Base-by-base conservation (phyloP, 805 yeast species). In the Candida maesae region DNA sequence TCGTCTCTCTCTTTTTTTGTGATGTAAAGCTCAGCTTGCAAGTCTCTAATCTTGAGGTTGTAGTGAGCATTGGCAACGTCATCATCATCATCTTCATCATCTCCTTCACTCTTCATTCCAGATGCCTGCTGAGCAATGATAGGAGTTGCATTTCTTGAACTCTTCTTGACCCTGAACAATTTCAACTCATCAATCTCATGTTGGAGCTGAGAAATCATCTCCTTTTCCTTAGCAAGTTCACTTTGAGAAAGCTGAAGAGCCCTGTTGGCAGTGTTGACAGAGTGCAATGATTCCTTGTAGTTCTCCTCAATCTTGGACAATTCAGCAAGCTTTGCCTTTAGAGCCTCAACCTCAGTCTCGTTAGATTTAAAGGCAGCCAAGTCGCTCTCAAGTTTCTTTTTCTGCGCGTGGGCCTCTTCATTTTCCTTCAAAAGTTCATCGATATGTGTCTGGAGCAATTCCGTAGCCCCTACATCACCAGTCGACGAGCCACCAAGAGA, bases 1-100 rank as follows among this genome's bases (percentile, higher is more conserved):
- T 81, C 84, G 56, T 88, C 93, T 49, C 95, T 74, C 63, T 88
- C 96, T 63, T 87, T 91, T 53, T 79, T 80, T 49, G 83, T 73
- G 41, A 88, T 84, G 53, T 75, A 83, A 49, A 88, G 67, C 58
- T 87, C 95, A 4, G 95, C 95, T 55, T 86, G 85, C 52, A 88
- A 65, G 52, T 88, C 95, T 52, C 84, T 79, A 33, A 88, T 73
- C 62, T 81, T 84, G 67, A 87, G 71, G 47, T 79, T 84, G 55
- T 74, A 84, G 49, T 83, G 88, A 34, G 84, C 73, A 40, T 65
- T 62, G 27, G 61, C 60, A 38, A 64, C 51, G 28, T 56, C 66
- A 33, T 55, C 66, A 15, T 55, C 61, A 9, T 52, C 55, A 7
- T 55, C 54, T n/a, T 55, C 63, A 21, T 59, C 62, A 15, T 54